Conservation (phyloP, 2,329 filamentous ascomycete species). For the Colletotrichum camelliae region DNA sequence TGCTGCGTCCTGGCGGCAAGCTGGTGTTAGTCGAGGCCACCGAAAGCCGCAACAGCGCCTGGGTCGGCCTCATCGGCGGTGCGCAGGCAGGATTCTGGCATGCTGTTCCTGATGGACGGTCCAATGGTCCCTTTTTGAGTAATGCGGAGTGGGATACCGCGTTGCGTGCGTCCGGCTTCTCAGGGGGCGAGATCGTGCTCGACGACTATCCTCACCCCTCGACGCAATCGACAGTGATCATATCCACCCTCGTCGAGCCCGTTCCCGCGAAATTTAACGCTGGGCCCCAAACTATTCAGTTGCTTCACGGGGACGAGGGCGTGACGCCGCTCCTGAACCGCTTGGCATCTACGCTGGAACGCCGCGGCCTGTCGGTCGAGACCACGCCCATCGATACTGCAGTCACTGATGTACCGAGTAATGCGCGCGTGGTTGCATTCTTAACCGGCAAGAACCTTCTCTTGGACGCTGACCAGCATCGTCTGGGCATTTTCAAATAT, state of each 20-base stretch:
- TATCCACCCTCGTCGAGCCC: neutral
- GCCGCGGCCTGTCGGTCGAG: neutral
- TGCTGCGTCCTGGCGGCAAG: slow-evolving; percentile 34
- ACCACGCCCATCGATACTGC: neutral
- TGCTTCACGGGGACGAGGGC: neutral
- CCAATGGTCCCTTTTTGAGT: neutral
- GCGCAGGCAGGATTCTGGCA: neutral
- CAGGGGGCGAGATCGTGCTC: neutral
- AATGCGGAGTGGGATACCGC: neutral
- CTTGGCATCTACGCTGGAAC: neutral
- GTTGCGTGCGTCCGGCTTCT: neutral
- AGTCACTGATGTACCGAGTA: neutral
- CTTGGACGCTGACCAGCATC: neutral
- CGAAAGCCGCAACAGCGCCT: neutral
- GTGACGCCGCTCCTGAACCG: neutral
- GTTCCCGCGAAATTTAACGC: neutral
- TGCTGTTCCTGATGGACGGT: neutral
- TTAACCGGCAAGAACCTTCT: neutral
- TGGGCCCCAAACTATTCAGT: neutral
- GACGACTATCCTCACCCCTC: neutral
- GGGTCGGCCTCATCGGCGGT: neutral
- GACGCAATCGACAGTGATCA: neutral
- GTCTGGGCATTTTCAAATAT: neutral
- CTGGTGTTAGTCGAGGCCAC: slow-evolving; percentile 33
- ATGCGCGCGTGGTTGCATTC: neutral